Conservation (phyloP, 305 asterid genomes). For the Vinca major region DNA sequence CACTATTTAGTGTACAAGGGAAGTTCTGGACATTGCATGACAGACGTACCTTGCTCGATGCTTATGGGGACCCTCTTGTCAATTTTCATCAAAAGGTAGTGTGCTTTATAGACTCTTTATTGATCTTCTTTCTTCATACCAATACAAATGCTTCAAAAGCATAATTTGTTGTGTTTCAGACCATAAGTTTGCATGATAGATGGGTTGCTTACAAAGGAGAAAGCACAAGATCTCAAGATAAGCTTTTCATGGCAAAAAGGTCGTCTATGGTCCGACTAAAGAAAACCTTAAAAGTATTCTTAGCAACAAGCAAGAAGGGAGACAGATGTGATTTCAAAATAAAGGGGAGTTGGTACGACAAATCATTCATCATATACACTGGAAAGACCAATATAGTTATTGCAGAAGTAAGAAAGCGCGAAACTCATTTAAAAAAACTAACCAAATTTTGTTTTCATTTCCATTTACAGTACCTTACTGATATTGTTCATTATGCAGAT, state of each 20-base stretch:
- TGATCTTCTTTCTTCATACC: neutral
- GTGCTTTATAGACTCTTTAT: neutral
- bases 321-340: conserved; percentile 7
- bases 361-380: conserved; percentile 7
- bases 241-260: conserved; percentile 9
- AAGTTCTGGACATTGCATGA: conserved; percentile 4
- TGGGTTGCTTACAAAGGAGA: conserved; percentile 6
- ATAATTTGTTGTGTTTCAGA: conserved; percentile 1
- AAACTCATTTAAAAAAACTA: neutral
- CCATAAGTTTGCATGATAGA: conserved; percentile 12
- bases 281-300: neutral
- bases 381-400: neutral
- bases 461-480: neutral
- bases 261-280: neutral
- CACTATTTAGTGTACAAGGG: conserved; percentile 1
- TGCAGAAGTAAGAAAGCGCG: conserved; percentile 2
- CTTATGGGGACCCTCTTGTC: conserved; percentile 12
- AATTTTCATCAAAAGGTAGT: conserved; percentile 5
- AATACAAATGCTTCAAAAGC: neutral
- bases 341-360: conserved; percentile 9
- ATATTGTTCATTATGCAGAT: neutral
- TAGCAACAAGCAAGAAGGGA: neutral
- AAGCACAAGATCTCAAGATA: conserved; percentile 6
- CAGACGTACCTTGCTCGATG: conserved; percentile 2
- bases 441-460: neutral